phyloP scores from a whole-genome alignment of 371 early-diverging fungal genomes.

The Lichtheimia hyalospora region DNA sequence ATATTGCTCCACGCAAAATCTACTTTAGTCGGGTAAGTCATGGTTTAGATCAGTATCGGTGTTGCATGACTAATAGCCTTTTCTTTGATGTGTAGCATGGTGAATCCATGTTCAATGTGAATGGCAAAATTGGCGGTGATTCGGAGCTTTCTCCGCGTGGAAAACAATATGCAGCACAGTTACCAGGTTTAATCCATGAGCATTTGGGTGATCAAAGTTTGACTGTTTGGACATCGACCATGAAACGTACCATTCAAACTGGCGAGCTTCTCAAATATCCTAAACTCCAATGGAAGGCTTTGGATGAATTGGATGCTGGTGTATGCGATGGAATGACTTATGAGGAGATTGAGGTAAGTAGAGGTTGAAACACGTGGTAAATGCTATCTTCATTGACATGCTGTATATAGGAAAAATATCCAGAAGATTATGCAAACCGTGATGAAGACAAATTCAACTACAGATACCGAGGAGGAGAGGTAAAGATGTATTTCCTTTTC shows the following conservation, averaged over 20 bases:
- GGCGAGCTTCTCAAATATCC: slow-evolving; percentile 73
- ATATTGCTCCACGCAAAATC: slow-evolving; percentile 91
- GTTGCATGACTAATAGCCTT: not conserved
- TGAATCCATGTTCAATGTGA: slow-evolving; percentile 86
- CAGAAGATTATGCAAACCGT: slow-evolving; percentile 88
- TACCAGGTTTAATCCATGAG: slow-evolving; percentile 80
- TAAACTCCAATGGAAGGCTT: slow-evolving; percentile 93
- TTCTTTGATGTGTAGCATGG: slow-evolving; percentile 73
- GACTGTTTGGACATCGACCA: slow-evolving; percentile 96
- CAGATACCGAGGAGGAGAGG: slow-evolving; percentile 93
- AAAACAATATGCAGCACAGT: slow-evolving; percentile 72
- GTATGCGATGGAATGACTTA: slow-evolving; percentile 98
- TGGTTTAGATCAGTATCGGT: too few species aligned
- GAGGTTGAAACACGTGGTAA: not conserved
- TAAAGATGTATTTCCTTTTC: slow-evolving; percentile 3
- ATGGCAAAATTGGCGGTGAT: slow-evolving; percentile 95
- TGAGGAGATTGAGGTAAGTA: slow-evolving; percentile 87
- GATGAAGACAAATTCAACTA: slow-evolving; percentile 96
- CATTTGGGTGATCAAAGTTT: slow-evolving; percentile 71
- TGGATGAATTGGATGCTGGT: slow-evolving; percentile 97
- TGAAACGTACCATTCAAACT: slow-evolving; percentile 91
- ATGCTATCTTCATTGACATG: not conserved
- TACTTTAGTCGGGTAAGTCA: slow-evolving; percentile 75
- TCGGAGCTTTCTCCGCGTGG: slow-evolving; percentile 90
- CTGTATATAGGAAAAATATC: slow-evolving; percentile 50